Evolutionary conservation across 345 rosid genomes (phyloP).

Genomic region (Erodium maritimum): DNA sequence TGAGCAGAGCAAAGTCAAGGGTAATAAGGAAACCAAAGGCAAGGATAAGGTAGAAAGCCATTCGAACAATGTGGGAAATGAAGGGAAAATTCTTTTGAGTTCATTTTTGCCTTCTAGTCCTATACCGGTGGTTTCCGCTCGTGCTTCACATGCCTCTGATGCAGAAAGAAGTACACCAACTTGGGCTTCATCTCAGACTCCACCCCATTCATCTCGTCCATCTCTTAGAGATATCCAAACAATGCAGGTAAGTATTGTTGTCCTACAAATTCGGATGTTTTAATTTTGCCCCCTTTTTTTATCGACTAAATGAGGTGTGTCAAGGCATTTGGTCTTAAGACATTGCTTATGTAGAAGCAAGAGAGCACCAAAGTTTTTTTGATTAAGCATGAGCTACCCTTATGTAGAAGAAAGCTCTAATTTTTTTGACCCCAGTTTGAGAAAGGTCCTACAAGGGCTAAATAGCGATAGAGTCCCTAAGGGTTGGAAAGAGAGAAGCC

Average conservation of each 20-base stretch:
- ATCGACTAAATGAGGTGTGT: too few species aligned
- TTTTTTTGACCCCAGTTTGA: too few species aligned
- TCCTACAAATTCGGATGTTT: too few species aligned
- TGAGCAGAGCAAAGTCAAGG: conserved; percentile 64
- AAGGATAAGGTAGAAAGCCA: conserved; percentile 35
- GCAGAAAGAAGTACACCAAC: conserved; percentile 70
- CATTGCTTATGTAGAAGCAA: too few species aligned
- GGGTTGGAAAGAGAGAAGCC: too few species aligned
- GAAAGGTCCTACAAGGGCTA: too few species aligned
- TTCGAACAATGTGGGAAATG: conserved; percentile 16
- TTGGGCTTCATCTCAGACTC: conserved; percentile 77
- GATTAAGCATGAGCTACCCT: too few species aligned
- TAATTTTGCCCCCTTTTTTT: not conserved
- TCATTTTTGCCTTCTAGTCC: conserved; percentile 70
- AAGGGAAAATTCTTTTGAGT: conserved; percentile 56
- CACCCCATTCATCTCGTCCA: conserved; percentile 56
- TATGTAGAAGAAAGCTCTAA: too few species aligned
- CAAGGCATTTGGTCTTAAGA: too few species aligned
- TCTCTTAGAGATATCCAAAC: conserved; percentile 90
- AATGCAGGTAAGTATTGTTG: conserved; percentile 47
- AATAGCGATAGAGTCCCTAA: too few species aligned
- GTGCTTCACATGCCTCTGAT: conserved; percentile 35
- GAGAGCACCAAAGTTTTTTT: too few species aligned
- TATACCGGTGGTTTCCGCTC: conserved; percentile 43
- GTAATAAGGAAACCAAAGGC: conserved; percentile 20